Evolutionary conservation across 2,329 filamentous ascomycete genomes (phyloP).

Genomic region (Tetracladium maxilliforme): DNA sequence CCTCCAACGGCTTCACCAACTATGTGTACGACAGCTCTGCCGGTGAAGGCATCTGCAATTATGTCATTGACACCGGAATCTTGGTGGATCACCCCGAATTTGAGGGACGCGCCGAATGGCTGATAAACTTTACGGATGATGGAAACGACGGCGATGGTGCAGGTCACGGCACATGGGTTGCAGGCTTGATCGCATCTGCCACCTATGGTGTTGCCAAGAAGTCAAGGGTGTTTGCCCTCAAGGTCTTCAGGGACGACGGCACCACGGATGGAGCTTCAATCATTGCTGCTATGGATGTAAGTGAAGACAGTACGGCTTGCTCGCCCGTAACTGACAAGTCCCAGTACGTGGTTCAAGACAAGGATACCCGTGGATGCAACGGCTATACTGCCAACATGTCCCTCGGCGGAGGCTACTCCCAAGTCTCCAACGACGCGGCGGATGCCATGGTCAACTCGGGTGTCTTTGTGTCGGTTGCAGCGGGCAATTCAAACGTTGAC

Average conservation of each 20-base stretch:
- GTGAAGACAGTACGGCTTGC: too few species aligned
- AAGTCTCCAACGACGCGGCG: conserved; percentile 33
- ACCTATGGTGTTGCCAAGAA: conserved; percentile 24
- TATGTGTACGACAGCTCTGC: conserved; percentile 16
- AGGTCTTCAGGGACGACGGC: conserved; percentile 17
- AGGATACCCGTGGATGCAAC: conserved; percentile 7
- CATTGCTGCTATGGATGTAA: conserved; percentile 20
- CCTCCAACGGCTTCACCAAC: conserved; percentile 17
- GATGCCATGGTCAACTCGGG: conserved; percentile 27
- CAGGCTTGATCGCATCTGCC: conserved; percentile 17
- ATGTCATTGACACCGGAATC: conserved; percentile 21
- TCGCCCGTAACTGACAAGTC: too few species aligned
- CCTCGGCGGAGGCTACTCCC: conserved; percentile 28
- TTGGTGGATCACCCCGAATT: conserved; percentile 17
- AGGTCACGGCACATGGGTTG: conserved; percentile 22
- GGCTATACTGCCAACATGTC: conserved; percentile 37
- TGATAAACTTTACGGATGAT: conserved; percentile 13
- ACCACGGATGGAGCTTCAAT: conserved; percentile 17
- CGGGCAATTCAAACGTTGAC: conserved; percentile 31
- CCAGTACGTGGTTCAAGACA: conserved; percentile 18
- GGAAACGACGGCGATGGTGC: conserved; percentile 14
- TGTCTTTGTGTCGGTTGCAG: conserved; percentile 36
- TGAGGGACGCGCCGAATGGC: conserved; percentile 16
- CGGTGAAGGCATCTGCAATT: conserved; percentile 16
- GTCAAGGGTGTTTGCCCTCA: conserved; percentile 20